phyloP scores from a whole-genome alignment of 2,329 filamentous ascomycete genomes.

The Talaromyces sp. region DNA sequence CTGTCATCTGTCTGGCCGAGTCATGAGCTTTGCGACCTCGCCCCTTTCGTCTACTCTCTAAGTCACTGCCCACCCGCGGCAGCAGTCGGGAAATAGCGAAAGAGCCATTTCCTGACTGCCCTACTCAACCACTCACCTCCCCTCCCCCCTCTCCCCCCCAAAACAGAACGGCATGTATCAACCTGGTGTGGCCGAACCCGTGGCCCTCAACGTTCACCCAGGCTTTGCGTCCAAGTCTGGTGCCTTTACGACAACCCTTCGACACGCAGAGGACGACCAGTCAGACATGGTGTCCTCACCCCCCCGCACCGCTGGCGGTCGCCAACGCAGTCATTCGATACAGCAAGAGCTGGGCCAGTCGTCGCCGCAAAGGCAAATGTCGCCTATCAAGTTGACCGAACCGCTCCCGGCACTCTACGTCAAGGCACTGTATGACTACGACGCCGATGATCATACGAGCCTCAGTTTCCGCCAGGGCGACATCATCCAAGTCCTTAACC shows the following conservation, averaged over 20 bases:
- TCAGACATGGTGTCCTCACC: slow-evolving; percentile 24
- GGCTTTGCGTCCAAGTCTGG: slow-evolving; percentile 25
- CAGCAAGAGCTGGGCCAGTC: slow-evolving; percentile 18
- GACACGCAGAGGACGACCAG: slow-evolving; percentile 26
- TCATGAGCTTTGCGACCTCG: background rate
- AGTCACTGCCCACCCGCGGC: background rate
- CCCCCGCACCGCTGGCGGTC: slow-evolving; percentile 23
- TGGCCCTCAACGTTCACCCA: slow-evolving; percentile 28
- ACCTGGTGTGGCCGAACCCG: slow-evolving; percentile 26
- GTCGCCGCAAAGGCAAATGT: slow-evolving; percentile 20
- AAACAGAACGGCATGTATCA: slow-evolving; percentile 26
- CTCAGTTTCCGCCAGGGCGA: slow-evolving; percentile 95
- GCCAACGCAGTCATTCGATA: slow-evolving; percentile 26
- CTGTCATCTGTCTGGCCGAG: background rate
- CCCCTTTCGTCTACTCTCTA: background rate
- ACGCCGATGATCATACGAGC: slow-evolving; percentile 93
- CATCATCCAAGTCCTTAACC: slow-evolving; percentile 96
- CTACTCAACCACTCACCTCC: background rate
- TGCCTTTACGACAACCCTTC: slow-evolving; percentile 37
- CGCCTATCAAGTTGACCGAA: slow-evolving; percentile 32
- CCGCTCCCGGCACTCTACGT: slow-evolving; percentile 65
- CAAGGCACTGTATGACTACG: slow-evolving; percentile 93
- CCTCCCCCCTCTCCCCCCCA: background rate
- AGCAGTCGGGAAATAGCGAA: background rate
- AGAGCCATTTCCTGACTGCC: background rate